Evolutionary conservation across 2,329 filamentous ascomycete genomes (phyloP).

Genomic region (Metarhizium album): DNA sequence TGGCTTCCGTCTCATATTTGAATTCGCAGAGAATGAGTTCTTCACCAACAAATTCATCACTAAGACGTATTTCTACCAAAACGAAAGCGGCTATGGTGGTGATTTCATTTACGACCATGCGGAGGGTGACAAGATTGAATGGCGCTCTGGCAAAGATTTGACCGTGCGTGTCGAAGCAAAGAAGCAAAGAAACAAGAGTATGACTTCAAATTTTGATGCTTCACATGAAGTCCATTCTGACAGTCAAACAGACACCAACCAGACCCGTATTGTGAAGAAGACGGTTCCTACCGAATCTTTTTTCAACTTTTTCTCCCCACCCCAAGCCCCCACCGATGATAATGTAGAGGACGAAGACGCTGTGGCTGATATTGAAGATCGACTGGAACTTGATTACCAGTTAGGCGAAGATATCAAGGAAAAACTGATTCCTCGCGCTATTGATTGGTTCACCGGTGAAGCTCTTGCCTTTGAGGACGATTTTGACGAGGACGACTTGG

Average conservation of each 20-base stretch:
- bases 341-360: slow-evolving; percentile 61
- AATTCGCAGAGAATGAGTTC: slow-evolving; percentile 89
- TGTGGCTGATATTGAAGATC: slow-evolving; percentile 88
- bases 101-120: slow-evolving; percentile 99
- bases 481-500: slow-evolving; percentile 69
- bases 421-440: slow-evolving; percentile 95
- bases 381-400: slow-evolving; percentile 96
- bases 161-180: slow-evolving; percentile 95
- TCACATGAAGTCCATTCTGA: neutral
- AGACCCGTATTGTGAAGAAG: slow-evolving; percentile 98
- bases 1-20: slow-evolving; percentile 96
- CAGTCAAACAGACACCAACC: slow-evolving; percentile 77
- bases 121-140: slow-evolving; percentile 95
- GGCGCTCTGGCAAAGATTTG: slow-evolving; percentile 86
- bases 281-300: slow-evolving; percentile 98
- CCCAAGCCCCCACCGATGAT: slow-evolving; percentile 69
- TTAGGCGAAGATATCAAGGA: slow-evolving; percentile 99
- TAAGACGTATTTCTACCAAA: slow-evolving; percentile 99
- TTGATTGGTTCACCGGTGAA: slow-evolving; percentile 99
- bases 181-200: slow-evolving; percentile 99
- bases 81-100: slow-evolving; percentile 94
- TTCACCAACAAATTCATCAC: slow-evolving; percentile 96
- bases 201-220: slow-evolving; percentile 18
- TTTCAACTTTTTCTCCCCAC: slow-evolving; percentile 98
- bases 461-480: slow-evolving; percentile 87